Conservation (phyloP, 768 basidiomycete genomes). For the Dioszegia crocea region DNA sequence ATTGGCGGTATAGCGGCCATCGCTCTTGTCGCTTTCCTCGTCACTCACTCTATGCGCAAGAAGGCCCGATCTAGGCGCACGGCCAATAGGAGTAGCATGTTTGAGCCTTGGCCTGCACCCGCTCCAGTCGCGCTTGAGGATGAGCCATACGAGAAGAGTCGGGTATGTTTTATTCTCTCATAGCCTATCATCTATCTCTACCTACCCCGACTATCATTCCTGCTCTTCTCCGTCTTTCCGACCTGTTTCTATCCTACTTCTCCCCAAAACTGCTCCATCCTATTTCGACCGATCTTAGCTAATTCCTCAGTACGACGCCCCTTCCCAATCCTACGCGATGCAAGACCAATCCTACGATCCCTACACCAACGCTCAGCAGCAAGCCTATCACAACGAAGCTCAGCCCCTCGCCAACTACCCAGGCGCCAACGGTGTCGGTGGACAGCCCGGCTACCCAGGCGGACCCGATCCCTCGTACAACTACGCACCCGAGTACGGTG, state of each 20-base stretch:
- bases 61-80: slow-evolving; percentile 28
- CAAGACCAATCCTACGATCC: slow-evolving; percentile 16
- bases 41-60: slow-evolving; percentile 34
- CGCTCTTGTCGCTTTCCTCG: slow-evolving; percentile 26
- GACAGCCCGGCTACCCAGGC: background rate
- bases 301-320: slow-evolving; percentile 24
- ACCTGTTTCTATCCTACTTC: too few species aligned
- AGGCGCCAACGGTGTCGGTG: too few species aligned
- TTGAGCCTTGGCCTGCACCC: slow-evolving; percentile 35
- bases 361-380: slow-evolving; percentile 10
- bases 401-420: slow-evolving; percentile 6
- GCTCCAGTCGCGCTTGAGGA: slow-evolving; percentile 32
- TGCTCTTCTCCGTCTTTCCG: too few species aligned
- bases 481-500: slow-evolving; percentile 6
- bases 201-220: too few species aligned
- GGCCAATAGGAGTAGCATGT: slow-evolving; percentile 29
- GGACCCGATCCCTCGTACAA: background rate
- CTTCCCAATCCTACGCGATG: slow-evolving; percentile 38
- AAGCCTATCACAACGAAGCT: slow-evolving; percentile 5
- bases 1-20: slow-evolving; percentile 32
- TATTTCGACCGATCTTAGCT: too few species aligned
- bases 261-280: too few species aligned
- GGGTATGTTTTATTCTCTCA: too few species aligned
- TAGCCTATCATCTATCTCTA: too few species aligned
- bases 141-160: slow-evolving; percentile 35